Base-by-base conservation (phyloP, 164 flowering plant species). In the Tetracentron sinense region DNA sequence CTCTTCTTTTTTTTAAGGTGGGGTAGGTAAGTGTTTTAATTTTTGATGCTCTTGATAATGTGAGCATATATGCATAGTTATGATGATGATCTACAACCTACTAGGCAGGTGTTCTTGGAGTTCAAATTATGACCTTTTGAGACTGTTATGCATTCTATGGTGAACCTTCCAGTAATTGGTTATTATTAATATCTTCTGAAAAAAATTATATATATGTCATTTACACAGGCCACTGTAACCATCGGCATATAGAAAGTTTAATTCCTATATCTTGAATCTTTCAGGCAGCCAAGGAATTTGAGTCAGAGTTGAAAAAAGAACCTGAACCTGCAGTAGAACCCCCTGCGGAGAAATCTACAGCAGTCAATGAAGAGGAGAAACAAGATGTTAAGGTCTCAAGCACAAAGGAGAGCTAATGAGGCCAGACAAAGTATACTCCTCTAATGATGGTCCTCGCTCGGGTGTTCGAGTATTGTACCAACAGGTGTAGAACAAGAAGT, bases 201-300 rank as follows among this genome's bases (percentile, higher is more conserved):
- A 51, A 2, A 19, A 7, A 16, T 16, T 7, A 11, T 51, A 6
- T 14, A 20, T 15, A 12, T 4, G 27, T 20, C 12, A 22, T 51
- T 6, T 7, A 38, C 44, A 8, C 15, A 38, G 14, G 44, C 44
- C 44, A 15, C 54, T 20, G 8, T 3, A 51, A 51, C 21, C 11
- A 14, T 12, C 20, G 28, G 3, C 14, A 4, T 51, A 22, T 51
- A n/a, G n/a, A n/a, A n/a, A n/a, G n/a, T n/a, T n/a, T n/a, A n/a
- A n/a, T n/a, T n/a, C n/a, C n/a, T 28, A 7, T 17, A 29, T 64
- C 16, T 60, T 33, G 44, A 68, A 65, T 47, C 1, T 63, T 78
- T 64, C 84, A 88, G 95, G 95, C 95, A 50, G 91, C 95, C 4
- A 88, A 88, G 70, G 95, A 88, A 69, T 86, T 88, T 22, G 91